Evolutionary conservation across 2,329 filamentous ascomycete genomes (phyloP).

Genomic region (Botrytis pseudocinerea): DNA sequence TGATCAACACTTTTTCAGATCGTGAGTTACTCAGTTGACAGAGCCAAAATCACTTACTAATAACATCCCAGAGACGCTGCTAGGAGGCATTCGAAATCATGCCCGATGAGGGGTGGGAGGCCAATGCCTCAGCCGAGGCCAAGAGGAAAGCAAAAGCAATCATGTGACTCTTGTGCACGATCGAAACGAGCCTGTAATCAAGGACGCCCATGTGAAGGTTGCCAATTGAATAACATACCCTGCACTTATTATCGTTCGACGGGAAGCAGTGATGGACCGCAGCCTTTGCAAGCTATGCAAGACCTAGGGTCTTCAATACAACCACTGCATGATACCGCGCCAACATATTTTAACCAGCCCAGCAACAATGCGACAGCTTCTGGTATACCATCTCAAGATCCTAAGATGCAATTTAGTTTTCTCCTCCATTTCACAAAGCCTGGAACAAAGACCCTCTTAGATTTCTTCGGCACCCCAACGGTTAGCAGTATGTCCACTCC

Average conservation of each 20-base stretch:
- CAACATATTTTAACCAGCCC: neutral
- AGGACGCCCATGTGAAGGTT: conserved; percentile 16
- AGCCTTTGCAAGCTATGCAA: neutral
- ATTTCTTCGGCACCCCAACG: neutral
- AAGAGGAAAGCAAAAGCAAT: conserved; percentile 21
- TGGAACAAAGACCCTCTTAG: neutral
- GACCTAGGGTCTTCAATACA: neutral
- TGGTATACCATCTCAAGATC: conserved; percentile 2
- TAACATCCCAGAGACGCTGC: conserved; percentile 18
- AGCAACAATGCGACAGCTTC: neutral
- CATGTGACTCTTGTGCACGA: conserved; percentile 22
- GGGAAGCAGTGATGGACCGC: neutral
- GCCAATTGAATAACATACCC: neutral
- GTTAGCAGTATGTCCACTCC: neutral
- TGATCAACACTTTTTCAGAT: conserved; percentile 18
- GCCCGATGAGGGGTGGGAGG: conserved; percentile 2
- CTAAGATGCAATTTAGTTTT: conserved; percentile 13
- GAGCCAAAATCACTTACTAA: neutral
- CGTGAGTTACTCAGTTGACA: neutral
- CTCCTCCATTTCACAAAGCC: conserved; percentile 41
- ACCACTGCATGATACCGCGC: neutral
- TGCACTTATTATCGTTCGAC: conserved; percentile 19
- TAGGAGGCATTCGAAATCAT: conserved; percentile 22
- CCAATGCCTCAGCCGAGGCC: conserved; percentile 17
- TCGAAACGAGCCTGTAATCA: conserved; percentile 20